Evolutionary conservation across 164 flowering plant genomes (phyloP), one percentile per base, ranked within the genome.

Genomic region (Euptelea pleiosperma): DNA sequence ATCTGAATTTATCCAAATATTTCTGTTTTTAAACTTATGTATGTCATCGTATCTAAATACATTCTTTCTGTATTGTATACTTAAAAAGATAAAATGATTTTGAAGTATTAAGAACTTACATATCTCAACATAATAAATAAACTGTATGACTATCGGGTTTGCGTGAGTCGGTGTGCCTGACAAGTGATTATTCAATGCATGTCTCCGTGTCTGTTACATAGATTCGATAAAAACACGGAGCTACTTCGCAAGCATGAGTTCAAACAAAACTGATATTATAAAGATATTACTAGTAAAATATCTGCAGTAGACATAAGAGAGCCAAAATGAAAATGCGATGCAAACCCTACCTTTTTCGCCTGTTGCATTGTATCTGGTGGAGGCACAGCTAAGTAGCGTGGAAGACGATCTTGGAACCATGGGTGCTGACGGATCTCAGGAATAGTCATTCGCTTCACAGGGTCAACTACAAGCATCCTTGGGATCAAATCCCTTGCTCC

Each of bases 391-490:
- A 86, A 70, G 69, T 86, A 86, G 6, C 87, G 85, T 1, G 89
- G 92, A 62, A 86, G 87, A 64, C 73, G 84, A 62, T 79, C 85
- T 66, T 81, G 85, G 64, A 86, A 86, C 92, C 92, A 86, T 21
- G 77, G 76, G 42, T 86, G 92, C 63, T 83, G 89, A 45, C 89
- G 81, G 25, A 86, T 86, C 65, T 83, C 89, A 33, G 85, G 82
- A 42, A 86, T 86, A 40, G 85, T 82, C 63, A 86, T 80, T 44
- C 89, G 75, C 62, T 83, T 86, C 85, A 86, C 76, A 21, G 92
- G 89, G 37, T 86, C 92, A 79, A 86, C 92, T 12, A 86, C 77
- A 55, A 86, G 92, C 89, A 86, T 80, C 76, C 88, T 78, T 45
- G 89, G 87, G 44, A 86, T 83, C 70, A 83, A 62, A 63, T 86